These are phyloP conservation scores for Pseudonectria foliicola DNA, from an alignment of 2,329 filamentous ascomycete species.

Conservation along the genomic window DNA sequence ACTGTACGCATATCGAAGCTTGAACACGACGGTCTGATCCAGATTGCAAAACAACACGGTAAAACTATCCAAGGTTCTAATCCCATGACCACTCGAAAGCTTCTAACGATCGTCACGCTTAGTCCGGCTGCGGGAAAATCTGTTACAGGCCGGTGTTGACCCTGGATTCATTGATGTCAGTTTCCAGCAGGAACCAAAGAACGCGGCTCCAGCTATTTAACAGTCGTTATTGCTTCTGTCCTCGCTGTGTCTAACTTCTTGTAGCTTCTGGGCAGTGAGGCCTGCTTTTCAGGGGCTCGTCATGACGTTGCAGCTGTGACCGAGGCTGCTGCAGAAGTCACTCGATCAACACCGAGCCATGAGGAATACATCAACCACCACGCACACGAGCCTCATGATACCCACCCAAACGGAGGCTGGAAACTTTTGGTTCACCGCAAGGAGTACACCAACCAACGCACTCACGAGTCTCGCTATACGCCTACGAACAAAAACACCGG, in stretches of 20 bases:
- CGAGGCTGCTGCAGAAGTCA: no score
- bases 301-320: neutral
- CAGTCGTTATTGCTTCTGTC: neutral
- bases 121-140: constrained; percentile 31
- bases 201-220: neutral
- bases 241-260: neutral
- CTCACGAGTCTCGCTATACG: no score
- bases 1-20: constrained; percentile 48
- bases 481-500: no score
- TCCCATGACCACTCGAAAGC: neutral
- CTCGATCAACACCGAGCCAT: neutral
- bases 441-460: no score
- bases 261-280: neutral
- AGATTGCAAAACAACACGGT: constrained; percentile 49
- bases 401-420: neutral
- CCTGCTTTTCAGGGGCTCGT: neutral
- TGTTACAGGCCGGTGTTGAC: constrained; percentile 41
- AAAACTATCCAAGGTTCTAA: constrained; percentile 14
- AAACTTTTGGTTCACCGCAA: no score
- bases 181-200: neutral
- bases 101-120: no score
- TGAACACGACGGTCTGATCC: constrained; percentile 55
- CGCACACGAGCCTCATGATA: neutral
- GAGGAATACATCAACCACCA: neutral
- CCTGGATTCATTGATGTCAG: constrained; percentile 40